A percentile compares a stretch with the other conserved stretches of the same genome.
Conservation (phyloP, 2,329 filamentous ascomycete genomes). For the Chrysosphaeria jannelii region DNA sequence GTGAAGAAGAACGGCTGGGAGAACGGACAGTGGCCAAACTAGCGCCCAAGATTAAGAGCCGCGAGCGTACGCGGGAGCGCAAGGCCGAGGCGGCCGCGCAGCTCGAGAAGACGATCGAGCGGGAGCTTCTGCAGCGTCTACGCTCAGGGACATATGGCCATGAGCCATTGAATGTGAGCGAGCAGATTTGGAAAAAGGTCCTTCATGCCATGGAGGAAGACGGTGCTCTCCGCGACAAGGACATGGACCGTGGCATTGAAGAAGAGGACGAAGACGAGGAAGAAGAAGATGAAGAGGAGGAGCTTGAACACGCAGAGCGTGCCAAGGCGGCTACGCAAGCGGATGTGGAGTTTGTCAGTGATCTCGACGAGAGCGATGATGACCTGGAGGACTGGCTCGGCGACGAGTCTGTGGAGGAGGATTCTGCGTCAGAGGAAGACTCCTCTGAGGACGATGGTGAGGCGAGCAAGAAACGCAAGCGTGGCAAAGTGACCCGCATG, state of each 20-base stretch:
- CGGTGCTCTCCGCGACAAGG: constrained; percentile 55
- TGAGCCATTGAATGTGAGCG: constrained; percentile 78
- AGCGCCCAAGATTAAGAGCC: constrained; percentile 61
- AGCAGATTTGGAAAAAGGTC: constrained; percentile 91
- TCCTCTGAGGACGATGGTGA: constrained; percentile 19
- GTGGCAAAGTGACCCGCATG: constrained; percentile 16
- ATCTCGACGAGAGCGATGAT: constrained; percentile 60
- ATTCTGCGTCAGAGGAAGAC: constrained; percentile 24
- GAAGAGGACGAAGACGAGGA: constrained; percentile 44
- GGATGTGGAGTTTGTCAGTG: constrained; percentile 76
- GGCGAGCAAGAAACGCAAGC: constrained; percentile 16
- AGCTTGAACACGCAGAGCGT: constrained; percentile 31
- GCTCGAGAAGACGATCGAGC: constrained; percentile 83
- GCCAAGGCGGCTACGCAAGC: constrained; percentile 12
- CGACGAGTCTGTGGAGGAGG: constrained; percentile 26
- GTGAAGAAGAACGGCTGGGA: constrained; percentile 67
- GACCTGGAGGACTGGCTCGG: constrained; percentile 86
- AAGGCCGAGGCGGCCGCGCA: constrained; percentile 59
- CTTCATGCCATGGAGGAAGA: constrained; percentile 73
- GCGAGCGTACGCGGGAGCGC: constrained; percentile 40
- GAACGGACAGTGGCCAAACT: constrained; percentile 70
- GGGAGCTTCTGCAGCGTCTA: constrained; percentile 73
- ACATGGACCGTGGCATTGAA: constrained; percentile 64
- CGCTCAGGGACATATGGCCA: constrained; percentile 86
- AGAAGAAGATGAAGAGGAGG: constrained; percentile 31